A percentile compares a stretch with the other conserved stretches of the same genome.
These are phyloP conservation scores for Rasamsonia emersonii DNA, from an alignment of 2,329 filamentous ascomycete species.

Conservation along the genomic window DNA sequence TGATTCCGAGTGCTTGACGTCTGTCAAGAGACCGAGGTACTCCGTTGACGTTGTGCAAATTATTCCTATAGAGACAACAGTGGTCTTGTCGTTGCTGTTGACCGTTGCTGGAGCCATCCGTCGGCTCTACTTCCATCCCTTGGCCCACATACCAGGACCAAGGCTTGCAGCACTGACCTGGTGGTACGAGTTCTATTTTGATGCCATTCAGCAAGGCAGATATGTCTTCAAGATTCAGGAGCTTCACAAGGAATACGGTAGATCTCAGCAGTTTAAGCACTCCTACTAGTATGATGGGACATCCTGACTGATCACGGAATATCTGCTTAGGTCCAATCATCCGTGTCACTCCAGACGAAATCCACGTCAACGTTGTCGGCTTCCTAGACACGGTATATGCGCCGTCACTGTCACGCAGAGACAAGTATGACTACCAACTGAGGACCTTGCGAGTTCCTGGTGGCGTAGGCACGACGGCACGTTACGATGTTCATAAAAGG, in stretches of 20 bases:
- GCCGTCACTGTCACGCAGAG: constrained; percentile 13
- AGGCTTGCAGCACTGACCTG: constrained; percentile 20
- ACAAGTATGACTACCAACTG: constrained; percentile 19
- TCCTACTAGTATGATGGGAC: background rate
- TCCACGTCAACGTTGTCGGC: constrained; percentile 17
- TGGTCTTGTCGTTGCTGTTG: background rate
- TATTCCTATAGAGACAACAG: constrained; percentile 5
- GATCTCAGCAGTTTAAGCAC: constrained; percentile 10
- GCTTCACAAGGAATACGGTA: constrained; percentile 29
- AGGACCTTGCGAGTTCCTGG: constrained; percentile 16
- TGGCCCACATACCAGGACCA: constrained; percentile 27
- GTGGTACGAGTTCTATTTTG: constrained; percentile 23
- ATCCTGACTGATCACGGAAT: constrained; percentile 2
- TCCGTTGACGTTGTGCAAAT: no score
- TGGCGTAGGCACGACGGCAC: constrained; percentile 19
- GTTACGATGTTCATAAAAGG: constrained; percentile 19
- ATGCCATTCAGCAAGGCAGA: constrained; percentile 19
- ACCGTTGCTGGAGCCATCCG: background rate
- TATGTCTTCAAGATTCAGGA: constrained; percentile 26
- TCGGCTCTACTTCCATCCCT: constrained; percentile 23
- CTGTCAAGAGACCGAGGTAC: no score
- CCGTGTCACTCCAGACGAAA: constrained; percentile 18
- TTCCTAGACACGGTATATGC: constrained; percentile 21
- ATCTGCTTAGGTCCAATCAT: constrained; percentile 18
- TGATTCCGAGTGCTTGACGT: no score